These are phyloP conservation scores for Phialemoniopsis sp. DNA, from an alignment of 2,329 filamentous ascomycete species.

Conservation along the genomic window DNA sequence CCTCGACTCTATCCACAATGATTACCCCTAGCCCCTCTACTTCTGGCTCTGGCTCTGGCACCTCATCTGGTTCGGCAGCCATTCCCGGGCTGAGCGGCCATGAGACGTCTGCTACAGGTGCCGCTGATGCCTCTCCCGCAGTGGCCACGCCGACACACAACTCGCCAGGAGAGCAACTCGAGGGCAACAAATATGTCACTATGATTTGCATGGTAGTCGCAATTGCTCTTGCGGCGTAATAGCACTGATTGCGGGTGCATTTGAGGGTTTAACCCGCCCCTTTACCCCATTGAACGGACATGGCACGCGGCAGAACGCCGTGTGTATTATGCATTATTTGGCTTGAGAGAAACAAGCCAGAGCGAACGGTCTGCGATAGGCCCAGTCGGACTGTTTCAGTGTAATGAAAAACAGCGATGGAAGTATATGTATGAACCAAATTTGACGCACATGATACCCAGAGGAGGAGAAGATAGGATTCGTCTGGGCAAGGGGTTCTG, in stretches of 20 bases:
- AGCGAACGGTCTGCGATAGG: too few relatives aligned
- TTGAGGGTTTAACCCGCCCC: too few relatives aligned
- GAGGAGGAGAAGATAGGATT: slow-evolving; percentile 1
- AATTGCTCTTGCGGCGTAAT: slow-evolving; percentile 15
- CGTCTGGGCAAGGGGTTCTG: neutral
- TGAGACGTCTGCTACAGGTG: slow-evolving; percentile 22
- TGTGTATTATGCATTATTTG: too few relatives aligned
- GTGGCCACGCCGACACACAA: slow-evolving; percentile 15
- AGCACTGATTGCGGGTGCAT: neutral
- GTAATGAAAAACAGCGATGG: neutral
- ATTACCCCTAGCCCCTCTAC: neutral
- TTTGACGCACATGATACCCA: slow-evolving; percentile 19
- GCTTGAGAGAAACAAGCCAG: too few relatives aligned
- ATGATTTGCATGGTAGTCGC: slow-evolving; percentile 16
- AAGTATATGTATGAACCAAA: neutral
- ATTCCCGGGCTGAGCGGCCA: slow-evolving; percentile 29
- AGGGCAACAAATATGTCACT: slow-evolving; percentile 10
- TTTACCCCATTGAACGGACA: too few relatives aligned
- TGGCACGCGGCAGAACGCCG: too few relatives aligned
- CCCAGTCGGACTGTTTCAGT: neutral
- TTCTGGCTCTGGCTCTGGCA: too few relatives aligned
- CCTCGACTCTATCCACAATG: neutral
- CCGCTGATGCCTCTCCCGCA: slow-evolving; percentile 12
- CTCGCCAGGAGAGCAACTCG: slow-evolving; percentile 16
- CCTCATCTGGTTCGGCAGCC: neutral